These are phyloP conservation scores for Citrus medica DNA, from an alignment of 345 rosid genomes.

Conservation along the genomic window DNA sequence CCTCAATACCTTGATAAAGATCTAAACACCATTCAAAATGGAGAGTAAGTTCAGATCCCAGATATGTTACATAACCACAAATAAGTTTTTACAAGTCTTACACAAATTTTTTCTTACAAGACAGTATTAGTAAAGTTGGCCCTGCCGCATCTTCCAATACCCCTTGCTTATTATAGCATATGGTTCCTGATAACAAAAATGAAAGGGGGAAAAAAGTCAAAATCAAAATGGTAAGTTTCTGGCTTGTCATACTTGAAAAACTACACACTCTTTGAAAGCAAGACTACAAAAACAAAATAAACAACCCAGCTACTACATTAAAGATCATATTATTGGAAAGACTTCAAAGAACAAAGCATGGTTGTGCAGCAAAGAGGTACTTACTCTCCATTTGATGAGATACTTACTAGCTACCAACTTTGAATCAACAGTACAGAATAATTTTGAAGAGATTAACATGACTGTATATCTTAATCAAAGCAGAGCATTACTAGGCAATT, in stretches of 20 bases:
- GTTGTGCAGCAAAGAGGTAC: neutral
- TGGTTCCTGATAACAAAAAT: neutral
- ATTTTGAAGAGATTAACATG: neutral
- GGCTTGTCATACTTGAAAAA: neutral
- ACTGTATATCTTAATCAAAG: neutral
- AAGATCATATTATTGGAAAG: neutral
- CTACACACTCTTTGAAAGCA: neutral
- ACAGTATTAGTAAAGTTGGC: constrained; percentile 1
- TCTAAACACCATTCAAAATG: neutral
- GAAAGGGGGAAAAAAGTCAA: neutral
- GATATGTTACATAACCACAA: neutral
- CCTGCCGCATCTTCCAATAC: neutral
- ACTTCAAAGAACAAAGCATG: neutral
- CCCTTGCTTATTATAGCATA: constrained; percentile 11
- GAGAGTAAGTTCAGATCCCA: neutral
- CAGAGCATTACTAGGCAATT: neutral
- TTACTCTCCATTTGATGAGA: neutral
- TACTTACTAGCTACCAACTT: neutral
- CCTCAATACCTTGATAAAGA: neutral
- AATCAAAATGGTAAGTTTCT: neutral
- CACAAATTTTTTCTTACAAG: neutral
- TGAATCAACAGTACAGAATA: neutral
- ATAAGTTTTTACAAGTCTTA: constrained; percentile 3
- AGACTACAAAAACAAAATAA: neutral
- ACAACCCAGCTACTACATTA: neutral